Evolutionary conservation across 2,329 filamentous ascomycete species (phyloP).

Genomic region (Sclerotinia borealis): DNA sequence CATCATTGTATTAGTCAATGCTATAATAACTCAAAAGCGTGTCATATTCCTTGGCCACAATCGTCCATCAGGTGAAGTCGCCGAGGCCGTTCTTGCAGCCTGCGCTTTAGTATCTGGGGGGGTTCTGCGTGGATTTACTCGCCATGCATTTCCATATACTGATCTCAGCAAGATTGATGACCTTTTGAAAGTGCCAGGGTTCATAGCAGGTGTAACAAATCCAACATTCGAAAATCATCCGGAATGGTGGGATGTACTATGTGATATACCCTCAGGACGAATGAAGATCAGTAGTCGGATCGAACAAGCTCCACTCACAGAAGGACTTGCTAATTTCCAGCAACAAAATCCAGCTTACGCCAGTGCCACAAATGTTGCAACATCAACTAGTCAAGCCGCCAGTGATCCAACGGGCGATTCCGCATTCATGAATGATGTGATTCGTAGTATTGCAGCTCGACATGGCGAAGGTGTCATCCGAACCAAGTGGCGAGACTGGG

Average conservation of each 20-base stretch:
- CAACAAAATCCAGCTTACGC: conserved; percentile 62
- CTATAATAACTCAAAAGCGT: conserved; percentile 90
- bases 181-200: conserved; percentile 88
- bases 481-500: conserved; percentile 89
- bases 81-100: conserved; percentile 95
- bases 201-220: conserved; percentile 96
- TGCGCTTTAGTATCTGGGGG: conserved; percentile 91
- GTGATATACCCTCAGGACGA: conserved; percentile 83
- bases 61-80: conserved; percentile 89
- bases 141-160: conserved; percentile 96
- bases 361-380: conserved; percentile 40
- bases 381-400: conserved; percentile 27
- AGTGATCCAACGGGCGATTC: conserved; percentile 77
- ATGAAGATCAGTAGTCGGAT: conserved; percentile 93
- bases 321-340: conserved; percentile 82
- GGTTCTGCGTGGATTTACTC: conserved; percentile 85
- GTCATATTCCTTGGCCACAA: conserved; percentile 95
- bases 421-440: conserved; percentile 81
- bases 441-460: conserved; percentile 75
- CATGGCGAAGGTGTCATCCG: conserved; percentile 87
- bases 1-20: conserved; percentile 90
- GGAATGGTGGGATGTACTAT: conserved; percentile 97
- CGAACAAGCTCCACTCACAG: conserved; percentile 72
- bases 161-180: conserved; percentile 98
- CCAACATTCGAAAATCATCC: conserved; percentile 91